Evolutionary conservation across 768 basidiomycete genomes (phyloP), one percentile per base, ranked within the genome.

Genomic region (Kwoniella bestiolae): DNA sequence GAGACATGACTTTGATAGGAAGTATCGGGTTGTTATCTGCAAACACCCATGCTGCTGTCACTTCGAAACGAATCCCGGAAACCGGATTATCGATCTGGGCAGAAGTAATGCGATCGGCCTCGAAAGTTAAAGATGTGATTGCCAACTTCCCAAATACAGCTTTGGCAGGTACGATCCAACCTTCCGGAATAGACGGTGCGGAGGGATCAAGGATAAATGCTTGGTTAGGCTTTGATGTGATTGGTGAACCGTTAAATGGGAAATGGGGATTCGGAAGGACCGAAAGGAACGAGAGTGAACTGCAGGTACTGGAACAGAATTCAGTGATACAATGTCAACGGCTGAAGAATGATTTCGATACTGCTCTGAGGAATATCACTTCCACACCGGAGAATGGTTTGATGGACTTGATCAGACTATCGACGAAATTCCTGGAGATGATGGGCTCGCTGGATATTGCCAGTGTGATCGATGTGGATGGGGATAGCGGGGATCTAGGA

Each of bases 1-100:
- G 62, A 23, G 73, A 80, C 25, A 79, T 82, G 50, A 90, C 94
- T 77, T 84, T 97, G 29, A 91, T 95, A 31, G 86, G 96, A 2
- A 91, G 90, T 7, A 68, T 77, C 25, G 73, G 71, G 18, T 51
- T 71, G 4, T 51, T 77, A 18, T 67, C 67, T 7, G 63, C 68
- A 34, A 72, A 65, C 25, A 88, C 91, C n/a, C 89, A 95, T 53
- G 92, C 94, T 0, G 76, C 76, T 4, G 55, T 65, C 12, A 58
- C 52, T 2, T 74, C 72, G 8, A 70, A 75, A 45, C 65, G 72
- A 23, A 58, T 67, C 3, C 71, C 76, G 3, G 75, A 77, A 38
- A 76, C 59, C 56, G 71, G 74, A 8, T 16, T 70, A 49, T 65
- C 63, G 16, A 52, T 72, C 2, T 76, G 72, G 70, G 47, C 69